Conservation (phyloP, 2,329 filamentous ascomycete genomes). For the Calonectria henricotiae region DNA sequence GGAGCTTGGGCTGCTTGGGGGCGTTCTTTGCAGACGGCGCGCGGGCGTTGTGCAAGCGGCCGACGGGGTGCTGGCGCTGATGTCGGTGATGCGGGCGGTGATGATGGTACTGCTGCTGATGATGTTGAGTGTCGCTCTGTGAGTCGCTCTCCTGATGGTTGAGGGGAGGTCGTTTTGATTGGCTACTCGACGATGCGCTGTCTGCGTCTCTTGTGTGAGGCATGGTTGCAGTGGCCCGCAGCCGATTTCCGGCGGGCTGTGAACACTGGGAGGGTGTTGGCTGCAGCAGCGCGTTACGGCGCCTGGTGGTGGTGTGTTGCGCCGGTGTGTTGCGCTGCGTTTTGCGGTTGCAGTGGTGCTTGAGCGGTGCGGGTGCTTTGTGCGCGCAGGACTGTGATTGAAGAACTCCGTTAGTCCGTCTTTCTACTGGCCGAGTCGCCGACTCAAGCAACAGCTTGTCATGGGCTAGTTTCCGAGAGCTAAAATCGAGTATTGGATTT, state of each 20-base stretch:
- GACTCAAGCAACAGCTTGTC: slow-evolving; percentile 43
- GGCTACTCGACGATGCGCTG: slow-evolving; percentile 66
- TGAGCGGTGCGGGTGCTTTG: slow-evolving; percentile 34
- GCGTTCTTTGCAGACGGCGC: slow-evolving; percentile 69
- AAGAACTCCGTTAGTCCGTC: slow-evolving; percentile 38
- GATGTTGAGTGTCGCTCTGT: slow-evolving; percentile 55
- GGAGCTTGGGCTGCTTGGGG: slow-evolving; percentile 65
- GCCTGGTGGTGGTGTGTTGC: not conserved
- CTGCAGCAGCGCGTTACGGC: slow-evolving; percentile 14
- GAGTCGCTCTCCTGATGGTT: slow-evolving; percentile 58
- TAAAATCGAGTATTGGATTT: slow-evolving; percentile 30
- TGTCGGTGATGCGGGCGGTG: slow-evolving; percentile 55
- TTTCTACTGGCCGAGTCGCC: slow-evolving; percentile 43
- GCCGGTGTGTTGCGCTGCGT: slow-evolving; percentile 23
- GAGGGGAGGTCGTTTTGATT: slow-evolving; percentile 70
- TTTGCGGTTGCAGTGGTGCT: slow-evolving; percentile 20
- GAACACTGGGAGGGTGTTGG: slow-evolving; percentile 3
- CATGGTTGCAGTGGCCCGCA: slow-evolving; percentile 54
- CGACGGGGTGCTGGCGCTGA: slow-evolving; percentile 57
- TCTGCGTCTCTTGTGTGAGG: slow-evolving; percentile 65
- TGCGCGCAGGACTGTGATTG: slow-evolving; percentile 32
- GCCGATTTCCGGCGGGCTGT: slow-evolving; percentile 30
- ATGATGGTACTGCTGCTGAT: slow-evolving; percentile 50
- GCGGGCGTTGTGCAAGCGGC: slow-evolving; percentile 67
- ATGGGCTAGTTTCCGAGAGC: slow-evolving; percentile 39